phyloP scores from a whole-genome alignment of 495 filamentous ascomycete genomes.

The Penicillium pulvis region DNA sequence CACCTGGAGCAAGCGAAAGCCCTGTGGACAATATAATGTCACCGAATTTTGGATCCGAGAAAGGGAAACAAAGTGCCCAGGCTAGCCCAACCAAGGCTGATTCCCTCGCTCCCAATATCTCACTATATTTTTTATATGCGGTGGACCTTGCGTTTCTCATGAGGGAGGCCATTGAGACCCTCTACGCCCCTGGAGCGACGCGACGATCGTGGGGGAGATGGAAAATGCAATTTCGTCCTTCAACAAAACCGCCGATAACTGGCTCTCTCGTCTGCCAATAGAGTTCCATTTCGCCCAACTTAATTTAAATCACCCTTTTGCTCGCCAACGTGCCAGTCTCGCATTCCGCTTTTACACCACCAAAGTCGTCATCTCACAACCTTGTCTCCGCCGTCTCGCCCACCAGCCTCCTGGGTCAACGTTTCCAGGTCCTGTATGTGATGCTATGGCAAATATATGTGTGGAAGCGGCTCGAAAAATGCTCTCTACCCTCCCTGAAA shows the following conservation, averaged over 20 bases:
- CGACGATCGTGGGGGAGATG: conserved; percentile 27
- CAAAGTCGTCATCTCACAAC: conserved; percentile 58
- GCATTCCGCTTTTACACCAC: conserved; percentile 58
- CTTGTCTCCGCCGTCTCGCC: conserved; percentile 57
- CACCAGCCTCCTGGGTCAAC: background rate
- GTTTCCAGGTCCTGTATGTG: conserved; percentile 41
- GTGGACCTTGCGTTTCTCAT: conserved; percentile 29
- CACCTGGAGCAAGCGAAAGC: conserved; percentile 6
- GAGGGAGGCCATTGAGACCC: conserved; percentile 23
- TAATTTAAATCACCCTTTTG: conserved; percentile 32
- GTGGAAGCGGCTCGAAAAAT: conserved; percentile 51
- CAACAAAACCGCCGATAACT: conserved; percentile 25
- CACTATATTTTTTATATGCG: conserved; percentile 27
- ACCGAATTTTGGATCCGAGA: background rate
- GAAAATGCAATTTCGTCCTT: conserved; percentile 23
- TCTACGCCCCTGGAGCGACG: conserved; percentile 25
- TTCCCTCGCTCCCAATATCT: conserved; percentile 21
- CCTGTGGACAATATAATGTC: background rate
- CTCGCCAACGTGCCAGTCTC: conserved; percentile 33
- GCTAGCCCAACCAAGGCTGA: background rate
- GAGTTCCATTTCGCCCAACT: conserved; percentile 31
- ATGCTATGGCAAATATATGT: conserved; percentile 50
- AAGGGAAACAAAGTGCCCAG: conserved; percentile 10
- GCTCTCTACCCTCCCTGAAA: conserved; percentile 48
- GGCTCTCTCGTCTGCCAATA: conserved; percentile 26